phyloP scores from a whole-genome alignment of 179 eudicot species.

The Silene vulgaris region DNA sequence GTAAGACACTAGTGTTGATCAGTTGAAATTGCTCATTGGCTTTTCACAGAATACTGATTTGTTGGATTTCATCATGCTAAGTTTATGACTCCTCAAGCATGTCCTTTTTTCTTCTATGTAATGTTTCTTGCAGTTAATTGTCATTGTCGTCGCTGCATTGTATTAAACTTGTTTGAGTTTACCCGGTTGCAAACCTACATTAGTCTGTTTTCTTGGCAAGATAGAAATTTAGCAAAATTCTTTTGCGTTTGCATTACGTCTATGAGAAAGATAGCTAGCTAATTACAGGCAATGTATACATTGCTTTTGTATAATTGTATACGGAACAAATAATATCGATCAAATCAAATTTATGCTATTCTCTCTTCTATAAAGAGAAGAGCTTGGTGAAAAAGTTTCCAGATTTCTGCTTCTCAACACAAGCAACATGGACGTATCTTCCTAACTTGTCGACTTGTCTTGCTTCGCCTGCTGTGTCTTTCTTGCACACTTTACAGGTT shows the following conservation, averaged over 20 bases:
- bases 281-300: conserved; percentile 19
- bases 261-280: background rate
- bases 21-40: too few species aligned
- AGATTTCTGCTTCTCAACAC: conserved; percentile 50
- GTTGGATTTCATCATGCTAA: too few species aligned
- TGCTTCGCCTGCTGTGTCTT: conserved; percentile 76
- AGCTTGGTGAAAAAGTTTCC: conserved; percentile 83
- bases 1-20: too few species aligned
- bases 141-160: too few species aligned
- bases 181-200: too few species aligned
- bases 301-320: background rate
- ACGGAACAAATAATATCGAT: background rate
- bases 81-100: too few species aligned
- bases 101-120: too few species aligned
- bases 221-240: too few species aligned
- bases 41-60: too few species aligned
- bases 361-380: conserved; percentile 39
- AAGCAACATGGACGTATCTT: conserved; percentile 79
- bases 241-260: background rate
- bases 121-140: too few species aligned
- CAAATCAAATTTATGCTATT: background rate
- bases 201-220: too few species aligned
- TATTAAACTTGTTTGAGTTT: too few species aligned
- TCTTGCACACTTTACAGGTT: conserved; percentile 91
- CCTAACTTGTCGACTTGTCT: conserved; percentile 82